Conservation (phyloP, 148 eudicot species). For the Limonium bicolor region DNA sequence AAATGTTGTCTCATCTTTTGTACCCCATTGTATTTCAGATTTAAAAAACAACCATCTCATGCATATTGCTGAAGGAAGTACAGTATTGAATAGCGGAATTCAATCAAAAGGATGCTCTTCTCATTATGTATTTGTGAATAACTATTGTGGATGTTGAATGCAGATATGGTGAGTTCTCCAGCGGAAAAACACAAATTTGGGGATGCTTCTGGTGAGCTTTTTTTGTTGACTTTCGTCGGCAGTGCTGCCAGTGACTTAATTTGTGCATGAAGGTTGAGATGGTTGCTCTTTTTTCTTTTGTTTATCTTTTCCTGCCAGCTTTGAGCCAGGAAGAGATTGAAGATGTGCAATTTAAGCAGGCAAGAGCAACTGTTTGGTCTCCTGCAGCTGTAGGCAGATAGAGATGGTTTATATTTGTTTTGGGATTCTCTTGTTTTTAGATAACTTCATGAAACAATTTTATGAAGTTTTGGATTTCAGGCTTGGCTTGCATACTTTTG, state of each 20-base stretch:
- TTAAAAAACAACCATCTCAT: not conserved
- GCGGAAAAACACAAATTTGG: constrained; percentile 30
- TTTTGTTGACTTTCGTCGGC: not conserved
- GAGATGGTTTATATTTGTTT: no score
- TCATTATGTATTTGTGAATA: no score
- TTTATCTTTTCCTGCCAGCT: constrained; percentile 27
- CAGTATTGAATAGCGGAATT: not conserved
- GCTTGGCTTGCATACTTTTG: constrained; percentile 80
- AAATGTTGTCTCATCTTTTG: not conserved
- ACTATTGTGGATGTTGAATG: constrained; percentile 6
- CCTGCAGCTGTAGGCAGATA: not conserved
- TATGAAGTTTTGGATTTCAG: constrained; percentile 10
- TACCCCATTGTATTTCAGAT: not conserved
- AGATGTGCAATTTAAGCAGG: constrained; percentile 81
- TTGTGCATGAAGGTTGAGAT: not conserved
- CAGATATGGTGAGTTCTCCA: constrained; percentile 65
- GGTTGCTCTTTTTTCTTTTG: not conserved
- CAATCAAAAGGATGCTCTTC: not conserved
- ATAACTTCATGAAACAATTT: not conserved
- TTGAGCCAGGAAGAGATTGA: constrained; percentile 68
- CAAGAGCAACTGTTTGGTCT: constrained; percentile 9
- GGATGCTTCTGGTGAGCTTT: constrained; percentile 59
- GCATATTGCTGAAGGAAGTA: not conserved
- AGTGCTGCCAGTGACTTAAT: not conserved
- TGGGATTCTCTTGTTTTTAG: not conserved